These are phyloP conservation scores for Anthostomella pinea DNA, from an alignment of 2,329 filamentous ascomycete species.

Conservation along the genomic window DNA sequence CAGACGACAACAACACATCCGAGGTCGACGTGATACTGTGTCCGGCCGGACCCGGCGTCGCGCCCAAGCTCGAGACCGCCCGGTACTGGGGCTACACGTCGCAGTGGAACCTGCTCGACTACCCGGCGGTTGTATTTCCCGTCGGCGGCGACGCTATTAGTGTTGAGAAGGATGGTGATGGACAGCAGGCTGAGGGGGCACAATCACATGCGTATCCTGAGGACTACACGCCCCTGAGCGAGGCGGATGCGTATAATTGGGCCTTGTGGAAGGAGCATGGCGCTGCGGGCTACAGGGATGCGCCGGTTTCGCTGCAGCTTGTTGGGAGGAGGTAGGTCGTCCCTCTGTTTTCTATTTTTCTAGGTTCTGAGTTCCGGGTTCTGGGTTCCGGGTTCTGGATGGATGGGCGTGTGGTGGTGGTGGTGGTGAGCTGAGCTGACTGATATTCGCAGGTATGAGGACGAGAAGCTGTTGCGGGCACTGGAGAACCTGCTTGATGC, in stretches of 20 bases:
- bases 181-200: no score
- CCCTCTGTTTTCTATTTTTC: neutral
- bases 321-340: slow-evolving; percentile 30
- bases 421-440: slow-evolving; percentile 1
- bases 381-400: neutral
- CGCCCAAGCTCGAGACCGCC: slow-evolving; percentile 46
- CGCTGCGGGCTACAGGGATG: slow-evolving; percentile 35
- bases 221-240: slow-evolving; percentile 18
- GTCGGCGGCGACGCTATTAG: slow-evolving; percentile 30
- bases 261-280: slow-evolving; percentile 34
- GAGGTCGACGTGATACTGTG: slow-evolving; percentile 64
- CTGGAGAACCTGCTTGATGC: slow-evolving; percentile 32
- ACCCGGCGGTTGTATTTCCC: slow-evolving; percentile 61
- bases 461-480: slow-evolving; percentile 36
- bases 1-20: slow-evolving; percentile 9
- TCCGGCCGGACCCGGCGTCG: slow-evolving; percentile 48
- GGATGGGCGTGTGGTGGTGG: neutral
- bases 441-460: slow-evolving; percentile 28
- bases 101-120: slow-evolving; percentile 69
- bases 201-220: slow-evolving; percentile 21
- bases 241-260: slow-evolving; percentile 22
- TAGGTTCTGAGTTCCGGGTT: neutral
- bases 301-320: slow-evolving; percentile 40
- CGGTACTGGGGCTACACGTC: slow-evolving; percentile 63
- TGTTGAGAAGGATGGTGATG: slow-evolving; percentile 5